These are phyloP conservation scores for Rhodotorula diobovata DNA, from an alignment of 768 basidiomycete genomes.

Conservation along the genomic window DNA sequence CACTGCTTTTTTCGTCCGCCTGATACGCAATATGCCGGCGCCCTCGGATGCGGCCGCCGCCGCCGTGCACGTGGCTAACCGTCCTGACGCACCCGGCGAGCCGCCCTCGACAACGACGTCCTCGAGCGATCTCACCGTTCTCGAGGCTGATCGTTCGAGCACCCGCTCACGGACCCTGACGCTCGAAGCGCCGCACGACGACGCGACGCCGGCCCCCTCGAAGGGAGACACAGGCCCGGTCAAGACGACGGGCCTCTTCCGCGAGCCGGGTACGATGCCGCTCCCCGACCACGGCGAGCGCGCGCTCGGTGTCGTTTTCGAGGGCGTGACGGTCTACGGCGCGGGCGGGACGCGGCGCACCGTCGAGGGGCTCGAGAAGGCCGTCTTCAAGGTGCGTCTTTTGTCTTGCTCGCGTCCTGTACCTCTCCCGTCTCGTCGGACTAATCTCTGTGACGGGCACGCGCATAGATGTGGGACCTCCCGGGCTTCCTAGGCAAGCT, in stretches of 20 bases:
- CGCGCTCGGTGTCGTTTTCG: conserved; percentile 12
- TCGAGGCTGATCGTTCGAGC: too few species aligned
- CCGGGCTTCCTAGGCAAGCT: conserved; percentile 9
- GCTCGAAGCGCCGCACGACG: too few species aligned
- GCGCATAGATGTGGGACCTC: conserved; percentile 19
- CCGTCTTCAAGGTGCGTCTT: conserved; percentile 16
- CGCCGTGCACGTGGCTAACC: too few species aligned
- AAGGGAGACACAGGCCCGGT: too few species aligned
- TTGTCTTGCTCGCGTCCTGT: background rate
- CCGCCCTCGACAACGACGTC: too few species aligned
- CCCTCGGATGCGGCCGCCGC: too few species aligned
- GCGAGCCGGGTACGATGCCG: conserved; percentile 7
- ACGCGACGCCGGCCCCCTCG: background rate
- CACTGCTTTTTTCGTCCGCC: too few species aligned
- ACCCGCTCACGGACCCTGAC: too few species aligned
- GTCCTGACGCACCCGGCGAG: too few species aligned
- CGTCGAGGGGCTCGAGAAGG: conserved; percentile 13
- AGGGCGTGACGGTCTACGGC: conserved; percentile 14
- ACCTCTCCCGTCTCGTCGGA: too few species aligned
- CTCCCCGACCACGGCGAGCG: conserved; percentile 20
- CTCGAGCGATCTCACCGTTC: too few species aligned
- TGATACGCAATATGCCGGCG: too few species aligned
- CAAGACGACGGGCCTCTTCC: conserved; percentile 5
- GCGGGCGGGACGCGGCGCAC: conserved; percentile 4
- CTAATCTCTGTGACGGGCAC: background rate